A percentile compares a stretch with the other conserved stretches of the same genome.
Evolutionary conservation across 176 grass and related monocot genomes (phyloP).

Genomic region (Stipa capillata): DNA sequence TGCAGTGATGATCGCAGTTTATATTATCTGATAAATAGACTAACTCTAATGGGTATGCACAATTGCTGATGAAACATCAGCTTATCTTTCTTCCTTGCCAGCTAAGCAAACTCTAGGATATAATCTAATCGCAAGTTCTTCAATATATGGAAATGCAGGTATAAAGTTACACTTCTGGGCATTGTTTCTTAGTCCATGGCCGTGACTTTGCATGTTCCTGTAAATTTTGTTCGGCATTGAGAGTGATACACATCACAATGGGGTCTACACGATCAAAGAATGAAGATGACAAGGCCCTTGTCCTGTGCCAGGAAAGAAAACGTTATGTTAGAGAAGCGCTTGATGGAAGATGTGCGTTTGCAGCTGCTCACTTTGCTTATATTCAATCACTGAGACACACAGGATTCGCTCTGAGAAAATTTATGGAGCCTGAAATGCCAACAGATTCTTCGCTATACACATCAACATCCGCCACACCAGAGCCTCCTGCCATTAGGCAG

Average conservation of each 20-base stretch:
- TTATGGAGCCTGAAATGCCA: conserved; percentile 51
- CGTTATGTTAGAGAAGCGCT: conserved; percentile 79
- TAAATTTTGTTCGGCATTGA: conserved; percentile 2
- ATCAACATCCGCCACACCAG: conserved; percentile 62
- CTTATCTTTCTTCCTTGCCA: conserved; percentile 7
- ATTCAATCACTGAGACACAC: conserved; percentile 82
- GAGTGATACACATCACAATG: conserved; percentile 36
- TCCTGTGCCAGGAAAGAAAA: conserved; percentile 83
- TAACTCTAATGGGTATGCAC: not conserved
- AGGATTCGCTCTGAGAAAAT: conserved; percentile 75
- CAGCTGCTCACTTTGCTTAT: conserved; percentile 71
- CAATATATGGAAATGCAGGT: conserved; percentile 14
- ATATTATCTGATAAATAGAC: not conserved
- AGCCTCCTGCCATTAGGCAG: conserved; percentile 40
- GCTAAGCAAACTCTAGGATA: not conserved
- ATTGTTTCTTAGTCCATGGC: conserved; percentile 1
- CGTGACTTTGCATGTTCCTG: not conserved
- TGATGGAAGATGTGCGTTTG: conserved; percentile 79
- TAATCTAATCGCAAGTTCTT: not conserved
- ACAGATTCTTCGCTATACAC: conserved; percentile 54
- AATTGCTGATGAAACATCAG: not conserved
- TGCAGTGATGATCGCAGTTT: not conserved
- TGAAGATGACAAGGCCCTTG: conserved; percentile 85
- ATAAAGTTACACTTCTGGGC: not conserved
- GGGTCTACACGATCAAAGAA: conserved; percentile 48